These are phyloP conservation scores for Xylaria sp. DNA, from an alignment of 2,329 filamentous ascomycete species.

Conservation along the genomic window DNA sequence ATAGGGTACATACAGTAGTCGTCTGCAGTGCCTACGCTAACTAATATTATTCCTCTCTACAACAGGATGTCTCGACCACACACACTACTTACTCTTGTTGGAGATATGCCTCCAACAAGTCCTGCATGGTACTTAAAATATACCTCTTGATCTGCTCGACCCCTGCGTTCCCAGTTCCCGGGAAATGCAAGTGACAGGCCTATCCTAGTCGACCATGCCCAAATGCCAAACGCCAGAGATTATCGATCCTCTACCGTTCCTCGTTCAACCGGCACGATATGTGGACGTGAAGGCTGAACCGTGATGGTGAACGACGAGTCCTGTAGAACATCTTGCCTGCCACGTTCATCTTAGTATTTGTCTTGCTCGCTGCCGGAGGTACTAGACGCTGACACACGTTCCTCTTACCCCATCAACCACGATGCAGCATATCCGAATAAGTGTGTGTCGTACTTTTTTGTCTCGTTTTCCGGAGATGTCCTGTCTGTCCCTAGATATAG, in stretches of 20 bases:
- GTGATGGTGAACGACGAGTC: conserved; percentile 19
- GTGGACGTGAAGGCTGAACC: conserved; percentile 10
- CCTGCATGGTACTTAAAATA: conserved; percentile 40
- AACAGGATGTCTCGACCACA: neutral
- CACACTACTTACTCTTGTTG: conserved; percentile 18
- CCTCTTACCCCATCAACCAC: conserved; percentile 21
- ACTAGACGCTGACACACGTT: conserved; percentile 28
- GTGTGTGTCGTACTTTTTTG: conserved; percentile 30
- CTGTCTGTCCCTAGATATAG: conserved; percentile 19
- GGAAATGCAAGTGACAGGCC: conserved; percentile 41
- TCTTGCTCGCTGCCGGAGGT: conserved; percentile 20
- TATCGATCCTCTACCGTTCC: conserved; percentile 26
- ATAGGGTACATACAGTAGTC: neutral
- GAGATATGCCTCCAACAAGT: conserved; percentile 27
- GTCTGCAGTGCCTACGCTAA: neutral
- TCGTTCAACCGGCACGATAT: conserved; percentile 16
- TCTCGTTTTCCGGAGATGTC: conserved; percentile 24
- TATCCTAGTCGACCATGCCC: conserved; percentile 40
- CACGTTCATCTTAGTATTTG: conserved; percentile 27
- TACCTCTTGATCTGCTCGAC: conserved; percentile 35
- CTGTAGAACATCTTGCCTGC: conserved; percentile 30
- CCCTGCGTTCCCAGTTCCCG: conserved; percentile 45
- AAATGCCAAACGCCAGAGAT: conserved; percentile 33
- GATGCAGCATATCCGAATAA: conserved; percentile 27
- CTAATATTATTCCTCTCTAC: neutral